Evolutionary conservation across 371 early-diverging fungal species (phyloP).

Genomic region (Haplosporangium sp.): DNA sequence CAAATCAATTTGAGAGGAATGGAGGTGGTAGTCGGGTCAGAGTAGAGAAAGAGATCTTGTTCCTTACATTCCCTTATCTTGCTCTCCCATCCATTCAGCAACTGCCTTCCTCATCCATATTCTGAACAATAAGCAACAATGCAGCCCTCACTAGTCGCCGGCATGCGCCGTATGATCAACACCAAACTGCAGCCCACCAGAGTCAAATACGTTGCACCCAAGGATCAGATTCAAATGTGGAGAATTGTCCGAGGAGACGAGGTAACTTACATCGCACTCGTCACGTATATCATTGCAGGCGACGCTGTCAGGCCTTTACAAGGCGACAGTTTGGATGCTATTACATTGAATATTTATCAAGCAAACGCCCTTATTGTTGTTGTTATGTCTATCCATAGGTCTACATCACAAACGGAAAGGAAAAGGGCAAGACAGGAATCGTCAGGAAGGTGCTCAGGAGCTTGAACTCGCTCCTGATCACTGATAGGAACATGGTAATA

Average conservation of each 20-base stretch:
- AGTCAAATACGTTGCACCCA: constrained; percentile 58
- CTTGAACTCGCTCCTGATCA: constrained; percentile 65
- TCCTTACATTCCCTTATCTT: not conserved
- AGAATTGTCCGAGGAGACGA: constrained; percentile 72
- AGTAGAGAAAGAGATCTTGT: not conserved
- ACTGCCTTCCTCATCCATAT: not conserved
- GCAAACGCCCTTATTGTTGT: not conserved
- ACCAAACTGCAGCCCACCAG: constrained; percentile 58
- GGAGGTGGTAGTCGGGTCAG: not conserved
- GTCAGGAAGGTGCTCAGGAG: constrained; percentile 65
- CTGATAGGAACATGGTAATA: constrained; percentile 66
- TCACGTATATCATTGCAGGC: not conserved
- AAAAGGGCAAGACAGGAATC: constrained; percentile 71
- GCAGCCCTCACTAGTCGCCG: constrained; percentile 43
- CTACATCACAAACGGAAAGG: constrained; percentile 66
- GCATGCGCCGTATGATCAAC: constrained; percentile 51
- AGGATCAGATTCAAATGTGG: constrained; percentile 67
- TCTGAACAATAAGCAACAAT: constrained; percentile 12
- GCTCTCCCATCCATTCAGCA: not conserved
- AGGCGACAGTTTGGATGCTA: no score
- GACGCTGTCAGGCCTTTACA: no score
- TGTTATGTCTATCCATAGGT: constrained; percentile 38
- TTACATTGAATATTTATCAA: not conserved
- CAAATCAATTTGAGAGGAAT: constrained; percentile 5
- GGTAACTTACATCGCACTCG: constrained; percentile 37